Evolutionary conservation across 306 rosid species (phyloP), one percentile per base, ranked within the genome.

Genomic region (Malus sylvestris): DNA sequence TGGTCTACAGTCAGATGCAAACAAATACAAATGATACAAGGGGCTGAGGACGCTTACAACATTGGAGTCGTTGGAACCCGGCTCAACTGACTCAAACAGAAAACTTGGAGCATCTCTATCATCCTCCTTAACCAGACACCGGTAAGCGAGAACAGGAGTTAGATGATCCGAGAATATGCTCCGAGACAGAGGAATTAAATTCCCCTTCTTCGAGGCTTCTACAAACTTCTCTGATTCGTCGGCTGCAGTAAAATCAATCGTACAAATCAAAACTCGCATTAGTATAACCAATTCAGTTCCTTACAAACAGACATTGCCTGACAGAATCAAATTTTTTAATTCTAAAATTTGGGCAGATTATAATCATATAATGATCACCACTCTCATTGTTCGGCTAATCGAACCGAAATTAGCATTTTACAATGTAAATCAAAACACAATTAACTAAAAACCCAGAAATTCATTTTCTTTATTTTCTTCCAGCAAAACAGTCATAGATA

Each of bases 61-160:
- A 61, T 71, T 92, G 2, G 98, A 95, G 76, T 83, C 82, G 25
- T 76, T 80, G 62, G 69, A 60, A 9, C 99, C 99, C 2, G 99
- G 99, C 72, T 95, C 99, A 22, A 86, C 99, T 0, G 97, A 87
- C 70, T 95, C 97, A 51, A 78, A 95, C 14, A 95, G 90, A 84
- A 95, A 95, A 82, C 99, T 92, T 10, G 99, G 96, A 73, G 99
- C 97, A 81, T 95, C 97, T 55, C 99, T 87, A 30, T 95, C 97
- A 67, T 95, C 99, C 81, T 92, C 97, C 88, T 91, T 88, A 4
- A 95, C 99, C 85, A 95, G 83, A 79, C 99, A 95, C 18, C 99
- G 93, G 86, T 95, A 95, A 14, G 99, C 99, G 13, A 95, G 91
- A 33, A 92, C 97, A 2, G 99, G 99, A 45, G 97, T 90, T 69